Evolutionary conservation across 148 eudicot genomes (phyloP).

Genomic region (Rhododendron williamsianum): DNA sequence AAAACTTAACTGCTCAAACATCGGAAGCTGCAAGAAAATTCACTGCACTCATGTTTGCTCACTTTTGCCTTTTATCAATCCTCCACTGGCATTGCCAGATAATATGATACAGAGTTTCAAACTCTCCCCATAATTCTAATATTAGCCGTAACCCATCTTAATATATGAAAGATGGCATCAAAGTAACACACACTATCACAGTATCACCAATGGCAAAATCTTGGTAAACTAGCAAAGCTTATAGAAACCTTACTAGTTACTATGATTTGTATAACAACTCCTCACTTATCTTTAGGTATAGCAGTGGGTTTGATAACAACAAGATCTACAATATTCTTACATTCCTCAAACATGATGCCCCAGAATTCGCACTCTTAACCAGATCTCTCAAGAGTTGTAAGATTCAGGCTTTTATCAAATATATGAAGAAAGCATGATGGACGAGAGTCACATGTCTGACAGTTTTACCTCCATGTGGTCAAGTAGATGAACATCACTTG

Average conservation of each 20-base stretch:
- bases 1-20: not conserved
- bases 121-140: not conserved
- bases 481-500: not conserved
- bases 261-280: not conserved
- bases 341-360: not conserved
- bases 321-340: not conserved
- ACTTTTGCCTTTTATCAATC: not conserved
- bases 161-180: not conserved
- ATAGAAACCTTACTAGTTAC: not conserved
- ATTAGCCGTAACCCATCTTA: not conserved
- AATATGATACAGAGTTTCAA: not conserved
- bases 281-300: not conserved
- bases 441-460: not conserved
- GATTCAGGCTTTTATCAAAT: not conserved
- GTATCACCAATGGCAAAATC: not conserved
- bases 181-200: not conserved
- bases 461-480: not conserved
- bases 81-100: not conserved
- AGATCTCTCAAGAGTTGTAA: not conserved
- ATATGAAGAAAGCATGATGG: not conserved
- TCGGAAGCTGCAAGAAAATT: not conserved
- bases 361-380: not conserved
- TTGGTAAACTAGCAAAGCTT: not conserved
- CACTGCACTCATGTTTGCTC: not conserved
- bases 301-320: not conserved